Conservation (phyloP, 768 basidiomycete species). For the Suillus plorans region DNA sequence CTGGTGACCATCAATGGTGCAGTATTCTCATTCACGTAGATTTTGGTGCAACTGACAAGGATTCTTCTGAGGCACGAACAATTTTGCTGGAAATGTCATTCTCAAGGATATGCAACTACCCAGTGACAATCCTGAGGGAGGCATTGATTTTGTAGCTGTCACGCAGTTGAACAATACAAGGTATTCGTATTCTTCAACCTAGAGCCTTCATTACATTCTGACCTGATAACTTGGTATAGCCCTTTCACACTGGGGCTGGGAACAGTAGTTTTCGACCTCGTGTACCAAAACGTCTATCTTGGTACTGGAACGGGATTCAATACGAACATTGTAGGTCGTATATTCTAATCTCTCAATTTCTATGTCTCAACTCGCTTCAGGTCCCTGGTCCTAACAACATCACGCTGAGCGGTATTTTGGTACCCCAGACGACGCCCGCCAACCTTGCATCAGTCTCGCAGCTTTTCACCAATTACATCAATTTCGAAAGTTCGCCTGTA, state of each 20-base stretch:
- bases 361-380: constrained; percentile 29
- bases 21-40: constrained; percentile 7
- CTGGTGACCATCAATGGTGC: constrained; percentile 53
- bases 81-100: constrained; percentile 54
- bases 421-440: constrained; percentile 47
- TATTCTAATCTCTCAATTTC: not conserved
- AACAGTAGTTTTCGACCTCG: constrained; percentile 60
- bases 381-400: constrained; percentile 56
- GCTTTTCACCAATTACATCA: constrained; percentile 72
- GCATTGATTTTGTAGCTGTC: constrained; percentile 62
- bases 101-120: constrained; percentile 64
- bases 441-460: constrained; percentile 52
- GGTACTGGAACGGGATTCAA: constrained; percentile 55
- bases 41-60: constrained; percentile 2
- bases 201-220: not conserved
- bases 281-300: constrained; percentile 55
- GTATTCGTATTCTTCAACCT: constrained; percentile 36
- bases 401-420: constrained; percentile 54
- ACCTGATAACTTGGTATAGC: constrained; percentile 30
- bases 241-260: constrained; percentile 72
- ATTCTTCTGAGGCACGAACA: constrained; percentile 49
- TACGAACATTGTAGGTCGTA: constrained; percentile 47
- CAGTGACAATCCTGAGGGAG: constrained; percentile 62
- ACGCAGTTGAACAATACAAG: constrained; percentile 59
- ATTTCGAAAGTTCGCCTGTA: constrained; percentile 57